Percentiles rank a stretch among this genome's conserved stretches.
Evolutionary conservation across 768 basidiomycete genomes (phyloP).

Genomic region (Amanita brunnescens): DNA sequence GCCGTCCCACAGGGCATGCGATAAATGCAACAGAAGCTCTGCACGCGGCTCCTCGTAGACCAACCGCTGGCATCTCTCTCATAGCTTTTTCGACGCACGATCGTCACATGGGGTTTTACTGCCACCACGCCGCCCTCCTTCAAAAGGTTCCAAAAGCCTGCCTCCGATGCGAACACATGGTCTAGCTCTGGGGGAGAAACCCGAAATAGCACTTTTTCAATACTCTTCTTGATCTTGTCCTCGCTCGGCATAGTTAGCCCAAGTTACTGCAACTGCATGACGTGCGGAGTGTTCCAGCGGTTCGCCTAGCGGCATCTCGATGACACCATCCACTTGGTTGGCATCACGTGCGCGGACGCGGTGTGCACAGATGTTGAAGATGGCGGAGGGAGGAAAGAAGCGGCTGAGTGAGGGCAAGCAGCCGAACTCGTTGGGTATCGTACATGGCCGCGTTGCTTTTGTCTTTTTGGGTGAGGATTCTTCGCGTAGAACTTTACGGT

Average conservation of each 20-base stretch:
- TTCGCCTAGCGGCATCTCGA: constrained; percentile 55
- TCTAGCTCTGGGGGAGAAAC: constrained; percentile 61
- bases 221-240: constrained; percentile 48
- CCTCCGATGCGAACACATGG: constrained; percentile 23
- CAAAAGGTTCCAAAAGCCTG: constrained; percentile 43
- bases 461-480: constrained; percentile 24
- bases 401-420: constrained; percentile 72
- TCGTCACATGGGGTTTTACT: constrained; percentile 72
- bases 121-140: constrained; percentile 38
- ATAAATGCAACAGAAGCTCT: constrained; percentile 52
- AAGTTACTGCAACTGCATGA: constrained; percentile 54
- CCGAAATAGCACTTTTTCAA: constrained; percentile 64
- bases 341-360: constrained; percentile 69
- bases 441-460: not conserved
- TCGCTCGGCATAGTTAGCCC: constrained; percentile 42
- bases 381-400: constrained; percentile 41
- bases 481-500: constrained; percentile 61
- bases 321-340: constrained; percentile 66
- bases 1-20: constrained; percentile 63
- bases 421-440: too few relatives aligned
- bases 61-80: constrained; percentile 44
- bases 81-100: constrained; percentile 47
- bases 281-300: constrained; percentile 44
- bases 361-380: constrained; percentile 71
- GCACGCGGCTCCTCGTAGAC: constrained; percentile 20